phyloP scores from a whole-genome alignment of 768 basidiomycete species.

The Mycena galopus region DNA sequence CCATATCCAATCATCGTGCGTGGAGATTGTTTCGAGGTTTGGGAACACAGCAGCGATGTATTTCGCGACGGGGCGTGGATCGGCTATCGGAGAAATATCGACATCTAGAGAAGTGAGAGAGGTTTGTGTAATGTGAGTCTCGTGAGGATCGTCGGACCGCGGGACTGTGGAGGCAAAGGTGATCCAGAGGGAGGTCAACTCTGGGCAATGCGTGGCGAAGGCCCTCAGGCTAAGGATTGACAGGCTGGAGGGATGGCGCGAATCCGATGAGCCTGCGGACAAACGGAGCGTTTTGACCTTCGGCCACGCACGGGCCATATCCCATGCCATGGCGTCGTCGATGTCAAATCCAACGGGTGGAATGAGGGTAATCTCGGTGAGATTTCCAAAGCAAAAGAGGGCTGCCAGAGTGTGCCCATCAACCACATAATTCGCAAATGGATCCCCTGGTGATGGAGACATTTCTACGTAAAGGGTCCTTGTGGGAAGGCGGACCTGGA shows the following conservation, averaged over 20 bases:
- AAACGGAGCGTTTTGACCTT: background rate
- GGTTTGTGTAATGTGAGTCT: background rate
- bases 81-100: background rate
- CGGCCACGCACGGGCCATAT: conserved; percentile 11
- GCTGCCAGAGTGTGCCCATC: background rate
- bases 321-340: background rate
- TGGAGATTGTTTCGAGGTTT: background rate
- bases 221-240: background rate
- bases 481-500: background rate
- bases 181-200: background rate
- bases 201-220: background rate
- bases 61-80: background rate
- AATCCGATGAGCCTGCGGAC: background rate
- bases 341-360: background rate
- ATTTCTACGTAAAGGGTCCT: background rate
- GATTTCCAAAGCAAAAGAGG: background rate
- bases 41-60: background rate
- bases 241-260: background rate
- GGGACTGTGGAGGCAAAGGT: background rate
- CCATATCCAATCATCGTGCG: too few species aligned
- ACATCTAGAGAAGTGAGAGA: background rate
- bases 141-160: background rate
- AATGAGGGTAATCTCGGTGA: background rate
- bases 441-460: background rate
- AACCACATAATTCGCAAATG: background rate